phyloP scores from a whole-genome alignment of 2,329 filamentous ascomycete species.

The Fusarium virguliforme region DNA sequence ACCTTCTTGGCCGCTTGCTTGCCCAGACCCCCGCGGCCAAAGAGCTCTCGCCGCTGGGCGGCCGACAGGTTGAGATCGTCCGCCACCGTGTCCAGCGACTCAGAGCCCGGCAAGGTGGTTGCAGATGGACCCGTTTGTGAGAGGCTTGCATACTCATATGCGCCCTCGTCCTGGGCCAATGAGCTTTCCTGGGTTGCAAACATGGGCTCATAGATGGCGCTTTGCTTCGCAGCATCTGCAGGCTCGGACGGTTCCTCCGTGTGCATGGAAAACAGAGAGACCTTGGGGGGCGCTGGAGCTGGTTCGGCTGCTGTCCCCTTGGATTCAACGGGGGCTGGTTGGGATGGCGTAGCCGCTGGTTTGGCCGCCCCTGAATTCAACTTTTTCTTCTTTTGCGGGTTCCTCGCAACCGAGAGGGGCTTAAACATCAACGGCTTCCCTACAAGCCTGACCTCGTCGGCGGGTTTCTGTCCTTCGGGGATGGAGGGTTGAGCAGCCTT shows the following conservation, averaged over 20 bases:
- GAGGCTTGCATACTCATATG: slow-evolving; percentile 49
- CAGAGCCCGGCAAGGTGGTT: slow-evolving; percentile 53
- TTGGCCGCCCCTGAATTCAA: slow-evolving; percentile 45
- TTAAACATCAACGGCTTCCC: slow-evolving; percentile 91
- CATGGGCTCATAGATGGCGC: slow-evolving; percentile 67
- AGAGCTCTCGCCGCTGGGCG: slow-evolving; percentile 84
- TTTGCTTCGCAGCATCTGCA: slow-evolving; percentile 38
- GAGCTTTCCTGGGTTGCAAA: slow-evolving; percentile 58
- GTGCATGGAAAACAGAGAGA: slow-evolving; percentile 80
- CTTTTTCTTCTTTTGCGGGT: slow-evolving; percentile 78
- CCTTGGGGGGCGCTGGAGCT: slow-evolving; percentile 57
- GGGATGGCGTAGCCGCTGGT: slow-evolving; percentile 18
- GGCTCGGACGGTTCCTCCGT: slow-evolving; percentile 57
- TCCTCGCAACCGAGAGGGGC: slow-evolving; percentile 87
- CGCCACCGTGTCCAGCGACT: slow-evolving; percentile 80
- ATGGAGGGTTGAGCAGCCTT: slow-evolving; percentile 65
- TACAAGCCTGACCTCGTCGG: slow-evolving; percentile 77
- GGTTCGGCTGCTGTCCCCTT: slow-evolving; percentile 45
- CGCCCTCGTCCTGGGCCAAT: slow-evolving; percentile 38
- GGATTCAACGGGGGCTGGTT: slow-evolving; percentile 27
- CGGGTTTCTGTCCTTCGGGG: slow-evolving; percentile 70
- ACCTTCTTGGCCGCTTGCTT: slow-evolving; percentile 69
- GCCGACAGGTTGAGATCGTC: slow-evolving; percentile 84
- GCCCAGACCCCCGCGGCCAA: slow-evolving; percentile 75
- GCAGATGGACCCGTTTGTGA: slow-evolving; percentile 55